These are phyloP conservation scores for Populus hybrid DNA, from an alignment of 441 rosid species.

Conservation along the genomic window DNA sequence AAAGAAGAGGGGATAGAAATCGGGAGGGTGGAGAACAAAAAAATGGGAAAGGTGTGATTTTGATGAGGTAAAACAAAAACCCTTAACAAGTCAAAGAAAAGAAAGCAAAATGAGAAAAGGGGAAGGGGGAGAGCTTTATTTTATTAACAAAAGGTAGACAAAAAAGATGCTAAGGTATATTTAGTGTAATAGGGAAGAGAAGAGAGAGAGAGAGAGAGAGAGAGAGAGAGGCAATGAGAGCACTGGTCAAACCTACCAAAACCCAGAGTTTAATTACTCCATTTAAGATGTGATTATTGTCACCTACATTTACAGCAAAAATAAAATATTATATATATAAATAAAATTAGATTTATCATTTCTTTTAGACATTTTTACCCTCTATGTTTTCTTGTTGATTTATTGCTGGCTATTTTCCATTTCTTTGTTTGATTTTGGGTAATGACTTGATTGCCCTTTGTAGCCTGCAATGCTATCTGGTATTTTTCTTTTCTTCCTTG, in stretches of 20 bases:
- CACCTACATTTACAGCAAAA: not conserved
- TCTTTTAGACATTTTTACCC: constrained; percentile 25
- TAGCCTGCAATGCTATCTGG: not conserved
- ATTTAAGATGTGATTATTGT: not conserved
- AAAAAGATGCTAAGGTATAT: constrained; percentile 15
- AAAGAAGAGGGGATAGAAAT: not conserved
- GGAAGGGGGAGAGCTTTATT: constrained; percentile 10
- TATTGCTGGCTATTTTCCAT: not conserved
- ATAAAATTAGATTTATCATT: not conserved
- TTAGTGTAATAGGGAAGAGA: constrained; percentile 12
- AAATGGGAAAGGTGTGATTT: not conserved
- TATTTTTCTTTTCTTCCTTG: too few relatives aligned
- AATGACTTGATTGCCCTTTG: not conserved
- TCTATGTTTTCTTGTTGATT: not conserved
- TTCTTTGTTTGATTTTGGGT: not conserved
- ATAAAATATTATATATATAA: too few relatives aligned
- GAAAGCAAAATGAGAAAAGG: constrained; percentile 21
- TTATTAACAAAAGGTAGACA: not conserved
- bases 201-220: too few relatives aligned
- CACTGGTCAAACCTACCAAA: constrained; percentile 69
- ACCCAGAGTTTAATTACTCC: constrained; percentile 29
- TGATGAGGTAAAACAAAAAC: constrained; percentile 13
- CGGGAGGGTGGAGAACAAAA: not conserved
- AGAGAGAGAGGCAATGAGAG: constrained; percentile 23
- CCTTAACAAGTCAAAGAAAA: constrained; percentile 32